Evolutionary conservation across 768 basidiomycete genomes (phyloP), one percentile per base, ranked within the genome.

Genomic region (Tubosaeta sp.): DNA sequence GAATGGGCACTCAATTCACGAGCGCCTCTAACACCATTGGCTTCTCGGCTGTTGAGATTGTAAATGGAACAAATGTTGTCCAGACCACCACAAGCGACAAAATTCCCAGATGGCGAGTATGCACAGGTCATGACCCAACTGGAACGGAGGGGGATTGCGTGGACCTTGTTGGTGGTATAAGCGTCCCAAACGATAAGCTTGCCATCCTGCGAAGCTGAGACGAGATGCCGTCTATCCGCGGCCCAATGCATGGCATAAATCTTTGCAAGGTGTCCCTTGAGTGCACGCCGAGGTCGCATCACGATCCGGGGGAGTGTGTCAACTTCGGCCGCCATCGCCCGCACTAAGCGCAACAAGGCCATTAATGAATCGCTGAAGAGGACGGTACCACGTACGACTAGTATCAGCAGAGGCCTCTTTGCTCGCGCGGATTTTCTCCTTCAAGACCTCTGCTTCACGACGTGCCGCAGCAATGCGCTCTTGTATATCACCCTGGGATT

Each of bases 211-310:
- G 95, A 98, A n/a, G 95, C 95, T 14, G 96, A 98, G 31, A 99
- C 95, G 54, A 99, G 83, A 76, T 99, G 95, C 62, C 96, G 81
- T 64, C 93, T 83, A 76, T 99, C 95, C 46, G 89, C 85, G 30
- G 95, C 89, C 96, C 96, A 99, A 71, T 99, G 96, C 90, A 99
- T 96, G 43, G 95, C 95, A 70, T 99, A 99, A 66, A 99, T 98
- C 79, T 99, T 99, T 55, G 95, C 95, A 46, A 99, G 84, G 73
- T 99, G 95, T 24, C 95, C 95, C 65, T 94, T 87, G 60, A 99
- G 85, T 56, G 92, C 89, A 59, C 95, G 88, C 51, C 96, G 83
- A 47, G 93, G 90, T 61, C 92, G 90, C 90, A 99, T 94, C 34
- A 95, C 87, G 65, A 99, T 92, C 53, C 95, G 89, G 38, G 95